Evolutionary conservation across 106 monocot genomes (phyloP), one percentile per base, ranked within the genome.

Genomic region (Dioscorea alata): DNA sequence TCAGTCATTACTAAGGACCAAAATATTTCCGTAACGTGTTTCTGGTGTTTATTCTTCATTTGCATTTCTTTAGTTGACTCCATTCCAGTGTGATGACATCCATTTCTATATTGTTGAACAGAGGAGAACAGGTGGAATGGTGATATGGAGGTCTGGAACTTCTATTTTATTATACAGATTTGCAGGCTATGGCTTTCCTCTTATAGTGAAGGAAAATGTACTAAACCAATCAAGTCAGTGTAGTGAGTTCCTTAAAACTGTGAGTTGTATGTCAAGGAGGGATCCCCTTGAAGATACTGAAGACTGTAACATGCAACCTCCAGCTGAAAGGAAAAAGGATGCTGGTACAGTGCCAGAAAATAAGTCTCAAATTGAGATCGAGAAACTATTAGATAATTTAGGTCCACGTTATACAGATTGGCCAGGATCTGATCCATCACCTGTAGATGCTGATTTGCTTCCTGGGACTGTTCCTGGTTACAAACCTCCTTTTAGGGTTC

Each of bases 51-150:
- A 28, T 3, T 28, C 2, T 28, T 28, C 28, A 28, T 3, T 42
- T 42, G 42, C 42, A 10, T 42, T 42, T 42, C 42, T 42, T 42
- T 6, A 42, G 42, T 14, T 70, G 14, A 49, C 33, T 50, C 33
- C 51, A 52, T 14, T 19, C 56, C n/a, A 48, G 59, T 67, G 2
- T 63, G 1, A 60, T 78, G 69, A 79, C 59, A 62, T 53, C 17
- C 18, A 16, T 59, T 50, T 35, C 14, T 7, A 5, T 42, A 59
- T 28, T 68, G 16, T n/a, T 75, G 20, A 72, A 50, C 74, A 97
- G 96, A 92, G 91, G 68, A 97, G 89, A 92, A 92, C 96, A 61
- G 96, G 96, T 78, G 96, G 96, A 18, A 57, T 97, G 84, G 92
- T 92, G 64, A 87, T 97, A 75, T 97, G 96, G 96, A 82, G 96